phyloP scores from a whole-genome alignment of 331 rosid species.

The Quercus lobata region DNA sequence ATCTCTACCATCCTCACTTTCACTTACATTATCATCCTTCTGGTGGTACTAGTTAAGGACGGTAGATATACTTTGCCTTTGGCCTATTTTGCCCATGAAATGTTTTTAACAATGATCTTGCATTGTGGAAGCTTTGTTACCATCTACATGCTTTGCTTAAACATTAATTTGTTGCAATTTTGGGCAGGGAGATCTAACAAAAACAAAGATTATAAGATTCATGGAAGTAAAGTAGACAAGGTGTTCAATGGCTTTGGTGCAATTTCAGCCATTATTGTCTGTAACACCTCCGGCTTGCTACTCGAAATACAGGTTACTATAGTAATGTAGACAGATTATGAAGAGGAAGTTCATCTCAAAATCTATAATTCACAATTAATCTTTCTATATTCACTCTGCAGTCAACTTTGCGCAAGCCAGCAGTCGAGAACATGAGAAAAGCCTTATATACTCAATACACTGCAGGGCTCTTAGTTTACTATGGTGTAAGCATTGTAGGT shows the following conservation, averaged over 20 bases:
- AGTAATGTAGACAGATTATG: no score
- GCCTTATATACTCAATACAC: conserved; percentile 39
- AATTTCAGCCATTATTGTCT: conserved; percentile 41
- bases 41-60: conserved; percentile 32
- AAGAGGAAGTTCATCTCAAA: no score
- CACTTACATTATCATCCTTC: conserved; percentile 32
- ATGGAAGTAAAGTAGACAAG: conserved; percentile 36
- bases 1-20: conserved; percentile 35
- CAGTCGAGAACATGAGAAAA: conserved; percentile 50
- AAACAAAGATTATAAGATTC: conserved; percentile 19
- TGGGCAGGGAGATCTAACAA: conserved; percentile 37
- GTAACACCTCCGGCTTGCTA: conserved; percentile 46
- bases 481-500: conserved; percentile 37
- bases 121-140: background rate
- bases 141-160: background rate
- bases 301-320: conserved; percentile 48
- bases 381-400: conserved; percentile 1
- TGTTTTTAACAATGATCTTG: no score
- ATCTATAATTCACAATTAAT: no score
- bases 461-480: conserved; percentile 38
- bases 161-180: background rate
- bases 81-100: background rate
- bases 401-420: conserved; percentile 58
- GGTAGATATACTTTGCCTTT: conserved; percentile 8
- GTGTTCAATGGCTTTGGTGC: conserved; percentile 45